phyloP scores from a whole-genome alignment of 768 basidiomycete genomes.

The Dacryopinax spathularia region DNA sequence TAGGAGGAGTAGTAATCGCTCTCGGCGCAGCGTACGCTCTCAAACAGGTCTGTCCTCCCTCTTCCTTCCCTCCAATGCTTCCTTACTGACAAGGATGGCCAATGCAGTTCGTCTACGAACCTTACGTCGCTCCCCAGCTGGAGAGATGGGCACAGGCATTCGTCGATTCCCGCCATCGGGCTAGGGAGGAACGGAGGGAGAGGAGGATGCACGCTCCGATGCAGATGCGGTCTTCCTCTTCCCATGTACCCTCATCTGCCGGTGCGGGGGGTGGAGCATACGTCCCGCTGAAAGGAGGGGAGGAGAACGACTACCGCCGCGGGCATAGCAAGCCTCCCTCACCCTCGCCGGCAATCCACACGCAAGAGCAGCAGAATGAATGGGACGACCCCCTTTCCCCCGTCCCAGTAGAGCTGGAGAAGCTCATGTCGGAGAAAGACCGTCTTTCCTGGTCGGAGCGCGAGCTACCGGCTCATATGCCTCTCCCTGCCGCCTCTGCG shows the following conservation, averaged over 20 bases:
- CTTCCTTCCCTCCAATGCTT: not conserved
- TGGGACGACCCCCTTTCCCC: not conserved
- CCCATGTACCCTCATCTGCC: too few species aligned
- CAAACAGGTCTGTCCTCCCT: slow-evolving; percentile 36
- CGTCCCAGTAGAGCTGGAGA: not conserved
- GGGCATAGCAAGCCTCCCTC: not conserved
- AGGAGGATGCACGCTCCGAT: not conserved
- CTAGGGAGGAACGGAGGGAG: not conserved
- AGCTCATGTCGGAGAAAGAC: not conserved
- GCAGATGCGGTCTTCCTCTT: too few species aligned
- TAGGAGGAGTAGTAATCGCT: slow-evolving; percentile 36
- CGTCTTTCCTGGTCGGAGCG: not conserved
- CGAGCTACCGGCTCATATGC: not conserved
- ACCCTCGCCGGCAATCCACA: too few species aligned
- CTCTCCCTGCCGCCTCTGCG: not conserved
- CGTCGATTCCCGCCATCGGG: slow-evolving; percentile 19
- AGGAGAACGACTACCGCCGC: not conserved
- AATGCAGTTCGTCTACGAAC: slow-evolving; percentile 55
- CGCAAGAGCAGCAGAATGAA: not conserved
- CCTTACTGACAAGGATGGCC: not conserved
- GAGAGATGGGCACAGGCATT: slow-evolving; percentile 33
- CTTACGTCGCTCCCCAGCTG: slow-evolving; percentile 48
- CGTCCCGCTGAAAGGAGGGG: not conserved
- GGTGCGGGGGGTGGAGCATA: not conserved
- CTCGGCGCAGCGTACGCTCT: slow-evolving; percentile 41